Conservation (phyloP, 2,329 filamentous ascomycete species). For the Seiridium unicorne region DNA sequence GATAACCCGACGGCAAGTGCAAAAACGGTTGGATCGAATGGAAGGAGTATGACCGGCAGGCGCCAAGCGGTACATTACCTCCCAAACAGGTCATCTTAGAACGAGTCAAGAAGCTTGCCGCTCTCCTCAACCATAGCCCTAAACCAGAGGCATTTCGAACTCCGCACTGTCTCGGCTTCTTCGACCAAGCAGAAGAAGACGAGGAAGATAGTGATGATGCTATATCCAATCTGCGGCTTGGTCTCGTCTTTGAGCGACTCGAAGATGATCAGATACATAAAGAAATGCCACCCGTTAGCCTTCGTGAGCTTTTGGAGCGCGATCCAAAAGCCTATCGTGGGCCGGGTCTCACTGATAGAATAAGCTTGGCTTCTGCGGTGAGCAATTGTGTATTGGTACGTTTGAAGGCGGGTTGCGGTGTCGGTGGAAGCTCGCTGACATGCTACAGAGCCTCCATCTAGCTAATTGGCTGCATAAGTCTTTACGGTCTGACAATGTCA, state of each 20-base stretch:
- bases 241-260: conserved; percentile 53
- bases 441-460: conserved; percentile 43
- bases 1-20: conserved; percentile 26
- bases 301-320: conserved; percentile 42
- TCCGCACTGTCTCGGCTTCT: conserved; percentile 50
- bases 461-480: conserved; percentile 60
- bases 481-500: conserved; percentile 50
- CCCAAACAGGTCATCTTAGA: conserved; percentile 41
- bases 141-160: conserved; percentile 49
- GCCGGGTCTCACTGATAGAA: conserved; percentile 50
- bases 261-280: conserved; percentile 31
- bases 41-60: conserved; percentile 44
- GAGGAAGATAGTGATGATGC: conserved; percentile 34
- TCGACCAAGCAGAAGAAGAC: conserved; percentile 36
- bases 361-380: conserved; percentile 49
- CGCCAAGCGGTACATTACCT: conserved; percentile 30
- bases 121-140: conserved; percentile 43
- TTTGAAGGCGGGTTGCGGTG: background rate
- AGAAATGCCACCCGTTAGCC: conserved; percentile 40
- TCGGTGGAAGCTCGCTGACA: background rate
- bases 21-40: conserved; percentile 49
- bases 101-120: conserved; percentile 45
- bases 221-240: conserved; percentile 42
- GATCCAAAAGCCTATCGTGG: conserved; percentile 24
- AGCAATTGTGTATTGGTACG: conserved; percentile 46